Evolutionary conservation across 164 flowering plant species (phyloP), one percentile per base, ranked within the genome.

Genomic region (Santalum album): DNA sequence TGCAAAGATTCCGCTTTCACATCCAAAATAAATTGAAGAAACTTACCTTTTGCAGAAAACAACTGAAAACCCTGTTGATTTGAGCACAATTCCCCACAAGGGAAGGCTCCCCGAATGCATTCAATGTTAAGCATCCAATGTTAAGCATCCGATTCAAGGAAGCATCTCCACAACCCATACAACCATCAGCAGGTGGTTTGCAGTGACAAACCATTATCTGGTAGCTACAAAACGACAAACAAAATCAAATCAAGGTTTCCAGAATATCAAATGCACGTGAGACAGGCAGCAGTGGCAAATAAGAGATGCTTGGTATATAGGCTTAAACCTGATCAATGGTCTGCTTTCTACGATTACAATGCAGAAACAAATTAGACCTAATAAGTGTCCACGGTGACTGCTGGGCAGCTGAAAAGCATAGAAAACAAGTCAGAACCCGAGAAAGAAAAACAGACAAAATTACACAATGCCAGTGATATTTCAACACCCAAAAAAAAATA

Each of bases 131-230:
- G 68, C 99, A 92, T 69, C 90, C 99, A 66, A 92, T 89, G 68
- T 89, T 92, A 47, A 92, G 95, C 84, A 94, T 77, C 49, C 97
- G 79, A 57, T 94, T 94, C 66, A 94, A 64, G 69, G 97, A 94
- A 60, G 74, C 82, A 71, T 78, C 92, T 45, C 95, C 76, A 71
- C 99, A 94, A 20, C 99, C 97, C 62, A 73, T 59, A 60, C 65
- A 54, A 17, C 96, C 86, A 67, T 76, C 78, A 49, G 12, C 57
- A 64, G 87, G 78, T 51, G 76, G 73, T 61, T 78, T 90, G 78
- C 99, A 94, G 44, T 84, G 83, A 74, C 99, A 94, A 54, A 94
- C 89, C 99, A 94, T 94, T 66, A 94, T 72, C 99, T 92, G 80
- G 7, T 65, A 38, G 43, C 25, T 38, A 59, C 42, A 18, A 18